Evolutionary conservation across 495 filamentous ascomycete species (phyloP).

Genomic region (Aspergillus biplanus): DNA sequence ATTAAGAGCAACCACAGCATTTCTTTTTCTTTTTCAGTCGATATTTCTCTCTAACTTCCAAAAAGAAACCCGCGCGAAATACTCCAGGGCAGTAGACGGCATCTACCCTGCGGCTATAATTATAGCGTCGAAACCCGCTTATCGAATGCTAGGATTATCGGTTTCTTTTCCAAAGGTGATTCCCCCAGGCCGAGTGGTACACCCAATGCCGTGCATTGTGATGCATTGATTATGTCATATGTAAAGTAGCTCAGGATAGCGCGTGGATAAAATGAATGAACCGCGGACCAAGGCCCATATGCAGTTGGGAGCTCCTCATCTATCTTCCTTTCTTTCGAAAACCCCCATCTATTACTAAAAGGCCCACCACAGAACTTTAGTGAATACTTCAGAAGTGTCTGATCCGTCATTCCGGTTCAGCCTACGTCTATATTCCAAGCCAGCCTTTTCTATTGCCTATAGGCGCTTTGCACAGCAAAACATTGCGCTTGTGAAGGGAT

Average conservation of each 20-base stretch:
- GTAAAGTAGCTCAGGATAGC: neutral
- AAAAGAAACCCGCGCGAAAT: no score
- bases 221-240: conserved; percentile 2
- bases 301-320: neutral
- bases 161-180: neutral
- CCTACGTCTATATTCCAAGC: neutral
- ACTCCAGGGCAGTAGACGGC: no score
- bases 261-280: neutral
- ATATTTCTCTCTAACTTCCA: no score
- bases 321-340: no score
- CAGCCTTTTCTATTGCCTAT: neutral
- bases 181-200: neutral
- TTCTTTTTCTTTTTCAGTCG: no score
- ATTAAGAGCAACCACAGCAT: no score
- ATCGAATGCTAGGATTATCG: neutral
- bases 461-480: neutral
- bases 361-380: no score
- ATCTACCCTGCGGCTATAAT: no score
- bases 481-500: conserved; percentile 27
- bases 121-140: neutral
- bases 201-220: neutral
- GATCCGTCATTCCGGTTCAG: no score
- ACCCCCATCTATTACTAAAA: no score
- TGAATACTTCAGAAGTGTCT: no score
- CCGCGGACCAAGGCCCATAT: neutral